A percentile compares a stretch with the other conserved stretches of the same genome.
phyloP scores from a whole-genome alignment of 2,329 filamentous ascomycete genomes.

The Scedosporium dehoogii region DNA sequence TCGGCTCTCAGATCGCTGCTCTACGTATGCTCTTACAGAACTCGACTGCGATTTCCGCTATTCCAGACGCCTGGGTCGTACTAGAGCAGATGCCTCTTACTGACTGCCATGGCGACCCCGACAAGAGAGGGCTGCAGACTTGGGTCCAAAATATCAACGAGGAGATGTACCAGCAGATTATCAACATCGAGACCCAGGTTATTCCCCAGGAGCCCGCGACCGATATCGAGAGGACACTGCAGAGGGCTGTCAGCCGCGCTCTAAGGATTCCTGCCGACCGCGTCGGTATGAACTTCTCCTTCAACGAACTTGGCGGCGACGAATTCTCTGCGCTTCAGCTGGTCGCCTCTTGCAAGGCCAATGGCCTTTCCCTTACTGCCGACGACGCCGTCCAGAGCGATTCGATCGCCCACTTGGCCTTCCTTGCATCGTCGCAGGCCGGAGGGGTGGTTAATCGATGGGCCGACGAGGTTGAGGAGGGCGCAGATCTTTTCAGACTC shows the following conservation, averaged over 20 bases:
- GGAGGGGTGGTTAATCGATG: conserved; percentile 19
- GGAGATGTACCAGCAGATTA: conserved; percentile 32
- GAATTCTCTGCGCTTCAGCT: conserved; percentile 28
- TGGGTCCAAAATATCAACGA: conserved; percentile 45
- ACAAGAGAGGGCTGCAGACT: conserved; percentile 36
- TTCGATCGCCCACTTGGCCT: conserved; percentile 27
- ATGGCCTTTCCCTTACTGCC: conserved; percentile 25
- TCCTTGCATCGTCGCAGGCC: conserved; percentile 20
- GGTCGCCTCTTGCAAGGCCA: conserved; percentile 25
- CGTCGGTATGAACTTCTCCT: conserved; percentile 32
- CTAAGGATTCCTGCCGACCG: conserved; percentile 26
- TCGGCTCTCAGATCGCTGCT: conserved; percentile 29
- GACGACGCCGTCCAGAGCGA: conserved; percentile 26
- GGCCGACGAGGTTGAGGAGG: conserved; percentile 16
- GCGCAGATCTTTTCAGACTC: conserved; percentile 27
- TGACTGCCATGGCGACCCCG: conserved; percentile 23
- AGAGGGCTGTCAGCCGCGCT: conserved; percentile 26
- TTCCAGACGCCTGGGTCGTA: conserved; percentile 38
- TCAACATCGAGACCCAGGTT: conserved; percentile 29
- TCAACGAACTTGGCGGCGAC: conserved; percentile 28
- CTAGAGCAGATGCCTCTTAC: conserved; percentile 35
- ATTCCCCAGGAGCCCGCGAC: conserved; percentile 23
- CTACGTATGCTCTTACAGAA: conserved; percentile 26
- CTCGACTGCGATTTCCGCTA: conserved; percentile 17
- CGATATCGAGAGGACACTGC: conserved; percentile 28